Base-by-base conservation (phyloP, 2,329 filamentous ascomycete genomes). In the Venturia aucupariae region DNA sequence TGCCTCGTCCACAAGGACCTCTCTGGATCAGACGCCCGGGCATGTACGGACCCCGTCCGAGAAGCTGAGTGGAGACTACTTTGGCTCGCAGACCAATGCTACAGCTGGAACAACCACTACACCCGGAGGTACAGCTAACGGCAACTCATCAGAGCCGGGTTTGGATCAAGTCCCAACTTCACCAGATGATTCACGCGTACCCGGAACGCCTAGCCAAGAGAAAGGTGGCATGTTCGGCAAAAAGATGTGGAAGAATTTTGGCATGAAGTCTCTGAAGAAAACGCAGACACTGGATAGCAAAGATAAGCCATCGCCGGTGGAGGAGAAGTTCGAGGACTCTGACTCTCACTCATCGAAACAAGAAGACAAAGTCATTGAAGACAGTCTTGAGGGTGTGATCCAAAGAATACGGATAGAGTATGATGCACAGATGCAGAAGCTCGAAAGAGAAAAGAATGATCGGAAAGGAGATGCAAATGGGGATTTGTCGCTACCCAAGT, bases 251-350 rank as follows among this genome's bases (percentile, higher is more conserved):
- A 84, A 84, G 79, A 86, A 87, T 0, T 92, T 93, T 71, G 87
- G 88, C 69, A 88, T 87, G 71, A 97, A 95, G 79, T 96, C 96
- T 75, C 81, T 93, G 17, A 86, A 86, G 15, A 84, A 90, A 19
- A 87, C 87, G 2, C 79, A 82, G 4, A 87, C 87, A 4, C 83
- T 83, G 6, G 84, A 88, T 68, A 77, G 75, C 3, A 85, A 89
- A 66, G 95, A 94, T 73, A 86, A 90, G 0, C 84, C 84, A 1
- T 81, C 86, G 0, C 46, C 60, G 2, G 59, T 51, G 0, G 90
- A 94, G 68, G 90, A 95, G 72, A 93, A 92, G 74, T 72, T 76
- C 1, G 83, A 86, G 66, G 81, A 83, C 66, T 84, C 84, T 1
- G 89, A 90, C 67, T 77, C 79, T 38, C 79, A 77, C 19, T 83